Evolutionary conservation across 2,329 filamentous ascomycete species (phyloP), one percentile per base, ranked within the genome.

Genomic region (Xylariaceae sp.): DNA sequence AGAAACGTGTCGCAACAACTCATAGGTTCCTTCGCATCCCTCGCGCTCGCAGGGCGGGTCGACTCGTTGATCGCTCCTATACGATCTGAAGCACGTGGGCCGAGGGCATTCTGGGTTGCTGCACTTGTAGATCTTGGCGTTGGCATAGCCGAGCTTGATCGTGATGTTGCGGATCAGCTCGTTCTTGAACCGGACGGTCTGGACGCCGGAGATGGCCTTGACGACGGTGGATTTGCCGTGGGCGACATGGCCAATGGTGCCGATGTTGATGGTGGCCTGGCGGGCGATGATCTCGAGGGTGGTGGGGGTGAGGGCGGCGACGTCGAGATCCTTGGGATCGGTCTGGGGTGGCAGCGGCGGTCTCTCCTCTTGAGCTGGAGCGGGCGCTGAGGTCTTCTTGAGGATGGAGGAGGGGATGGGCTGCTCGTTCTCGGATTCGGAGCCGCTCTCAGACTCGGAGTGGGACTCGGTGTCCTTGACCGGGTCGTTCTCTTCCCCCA

Each of bases 111-210:
- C 86, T 47, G 77, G 71, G 74, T 89, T 96, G 73, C 96, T 90
- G 73, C 94, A 99, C 80, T 96, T 89, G 85, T 97, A 99, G 72
- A 99, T 91, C 76, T 99, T 97, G 64, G 94, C 94, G 72, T 99
- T 99, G 71, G 94, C 94, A 72, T 99, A 99, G 70, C 94, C 94
- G 65, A 99, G 83, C 84, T 99, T 99, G 80, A 99, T 99, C 66
- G 94, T 99, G 67, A 99, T 99, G 73, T 99, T 99, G 67, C 94
- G 83, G 76, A 97, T 95, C 75, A 96, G 77, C 76, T 99, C 94
- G 77, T 97, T 99, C 87, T 99, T 99, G 81, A 99, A 99, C 62
- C 94, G 85, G 67, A 99, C 94, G 15, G 94, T 99, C 81, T 99
- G 94, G 57, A 99, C 94, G 56, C 94, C 94, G 1, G 94, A 97